Conservation (phyloP, 2,329 filamentous ascomycete genomes). For the Coniochaeta ligniaria region DNA sequence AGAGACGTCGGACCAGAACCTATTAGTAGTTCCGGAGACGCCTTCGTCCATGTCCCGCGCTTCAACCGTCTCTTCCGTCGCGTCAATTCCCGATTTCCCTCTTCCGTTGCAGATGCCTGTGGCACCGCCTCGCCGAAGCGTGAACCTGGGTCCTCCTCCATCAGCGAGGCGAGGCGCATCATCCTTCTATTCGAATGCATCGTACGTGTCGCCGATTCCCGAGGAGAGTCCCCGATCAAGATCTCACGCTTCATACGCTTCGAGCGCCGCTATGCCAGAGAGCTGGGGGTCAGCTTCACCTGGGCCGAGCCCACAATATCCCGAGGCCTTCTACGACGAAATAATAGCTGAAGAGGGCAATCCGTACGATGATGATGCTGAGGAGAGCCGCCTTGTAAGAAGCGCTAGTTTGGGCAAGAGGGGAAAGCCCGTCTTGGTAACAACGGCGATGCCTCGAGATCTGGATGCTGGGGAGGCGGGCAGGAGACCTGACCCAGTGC, state of each 20-base stretch:
- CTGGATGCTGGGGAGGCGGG: conserved; percentile 17
- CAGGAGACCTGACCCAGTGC: conserved; percentile 26
- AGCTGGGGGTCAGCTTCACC: conserved; percentile 52
- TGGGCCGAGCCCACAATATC: conserved; percentile 33
- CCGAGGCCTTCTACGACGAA: conserved; percentile 45
- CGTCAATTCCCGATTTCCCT: conserved; percentile 54
- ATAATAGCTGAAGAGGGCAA: conserved; percentile 35
- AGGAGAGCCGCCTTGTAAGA: conserved; percentile 51
- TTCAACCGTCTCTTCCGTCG: conserved; percentile 46
- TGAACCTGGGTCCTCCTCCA: conserved; percentile 52
- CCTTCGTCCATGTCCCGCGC: conserved; percentile 42
- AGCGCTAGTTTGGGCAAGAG: conserved; percentile 56
- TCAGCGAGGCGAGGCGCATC: conserved; percentile 53
- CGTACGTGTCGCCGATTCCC: conserved; percentile 67
- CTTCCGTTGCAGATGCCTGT: conserved; percentile 27
- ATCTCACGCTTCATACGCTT: conserved; percentile 60
- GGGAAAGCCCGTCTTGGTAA: conserved; percentile 50
- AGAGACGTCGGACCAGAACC: conserved; percentile 26
- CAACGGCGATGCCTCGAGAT: conserved; percentile 21
- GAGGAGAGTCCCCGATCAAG: conserved; percentile 57
- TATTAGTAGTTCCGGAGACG: conserved; percentile 38
- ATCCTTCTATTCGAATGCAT: conserved; percentile 58
- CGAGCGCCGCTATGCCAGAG: conserved; percentile 65
- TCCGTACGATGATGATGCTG: conserved; percentile 38
- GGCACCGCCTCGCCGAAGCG: conserved; percentile 35